A percentile compares a stretch with the other conserved stretches of the same genome.
These are phyloP conservation scores for Stellera chamaejasme DNA, from an alignment of 345 rosid genomes.

Conservation along the genomic window DNA sequence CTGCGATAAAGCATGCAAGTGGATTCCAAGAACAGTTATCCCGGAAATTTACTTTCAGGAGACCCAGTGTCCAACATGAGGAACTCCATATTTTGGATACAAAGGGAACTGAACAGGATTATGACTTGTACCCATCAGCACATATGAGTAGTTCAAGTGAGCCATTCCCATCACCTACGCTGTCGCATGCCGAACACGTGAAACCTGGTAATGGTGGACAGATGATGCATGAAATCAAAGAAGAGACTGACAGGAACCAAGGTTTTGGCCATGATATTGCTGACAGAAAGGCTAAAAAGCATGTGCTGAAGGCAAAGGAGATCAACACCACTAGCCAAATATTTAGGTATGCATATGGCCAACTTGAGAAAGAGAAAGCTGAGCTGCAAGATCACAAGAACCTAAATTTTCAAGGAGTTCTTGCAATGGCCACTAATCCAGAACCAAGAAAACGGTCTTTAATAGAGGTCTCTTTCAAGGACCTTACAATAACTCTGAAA, in stretches of 20 bases:
- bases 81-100: conserved; percentile 33
- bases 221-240: conserved; percentile 39
- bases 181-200: conserved; percentile 27
- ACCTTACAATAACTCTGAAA: conserved; percentile 74
- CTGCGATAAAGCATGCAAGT: conserved; percentile 61
- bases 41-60: conserved; percentile 51
- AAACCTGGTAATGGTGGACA: conserved; percentile 24
- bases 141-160: conserved; percentile 22
- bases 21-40: conserved; percentile 61
- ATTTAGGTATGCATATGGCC: conserved; percentile 68
- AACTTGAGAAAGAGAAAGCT: conserved; percentile 82
- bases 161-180: conserved; percentile 14
- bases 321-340: conserved; percentile 58
- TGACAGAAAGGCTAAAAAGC: conserved; percentile 28
- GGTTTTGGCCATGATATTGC: conserved; percentile 18
- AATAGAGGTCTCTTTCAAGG: conserved; percentile 68
- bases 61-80: conserved; percentile 19
- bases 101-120: conserved; percentile 26
- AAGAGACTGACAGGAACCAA: conserved; percentile 23
- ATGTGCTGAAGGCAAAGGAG: conserved; percentile 25
- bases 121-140: conserved; percentile 28
- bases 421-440: conserved; percentile 49
- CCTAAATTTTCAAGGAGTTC: conserved; percentile 71
- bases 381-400: conserved; percentile 39
- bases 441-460: conserved; percentile 59